Conservation (phyloP, 768 basidiomycete genomes). For the Pleurotus platypus region DNA sequence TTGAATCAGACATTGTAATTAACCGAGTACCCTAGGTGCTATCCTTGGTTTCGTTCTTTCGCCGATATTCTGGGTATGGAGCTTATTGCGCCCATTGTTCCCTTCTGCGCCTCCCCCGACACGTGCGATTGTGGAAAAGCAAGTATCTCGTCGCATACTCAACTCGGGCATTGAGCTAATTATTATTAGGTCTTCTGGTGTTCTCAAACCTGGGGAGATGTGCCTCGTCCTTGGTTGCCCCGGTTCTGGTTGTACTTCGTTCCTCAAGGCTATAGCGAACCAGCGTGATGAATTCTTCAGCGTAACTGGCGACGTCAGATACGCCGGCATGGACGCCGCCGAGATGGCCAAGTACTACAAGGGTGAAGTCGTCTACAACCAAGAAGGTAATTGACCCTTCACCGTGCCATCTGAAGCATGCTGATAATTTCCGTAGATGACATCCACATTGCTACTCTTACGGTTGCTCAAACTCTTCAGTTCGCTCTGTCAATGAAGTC, state of each 20-base stretch:
- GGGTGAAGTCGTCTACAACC: conserved; percentile 79
- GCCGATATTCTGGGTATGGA: conserved; percentile 47
- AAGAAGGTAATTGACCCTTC: conserved; percentile 49
- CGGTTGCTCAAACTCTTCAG: conserved; percentile 71
- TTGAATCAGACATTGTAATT: not conserved
- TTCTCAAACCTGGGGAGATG: conserved; percentile 81
- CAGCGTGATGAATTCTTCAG: conserved; percentile 59
- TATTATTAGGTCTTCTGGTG: conserved; percentile 51
- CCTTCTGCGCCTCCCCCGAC: conserved; percentile 33
- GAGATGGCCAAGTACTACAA: conserved; percentile 77
- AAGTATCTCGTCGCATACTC: conserved; percentile 7
- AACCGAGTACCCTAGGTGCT: conserved; percentile 36
- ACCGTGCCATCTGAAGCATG: too few species aligned
- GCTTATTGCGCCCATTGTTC: conserved; percentile 34
- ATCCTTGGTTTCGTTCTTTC: conserved; percentile 48
- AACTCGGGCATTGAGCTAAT: not conserved
- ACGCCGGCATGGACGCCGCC: conserved; percentile 72
- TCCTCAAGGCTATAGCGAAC: conserved; percentile 82
- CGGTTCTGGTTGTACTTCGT: conserved; percentile 82
- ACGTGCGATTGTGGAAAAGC: conserved; percentile 61
- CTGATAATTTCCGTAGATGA: conserved; percentile 46
- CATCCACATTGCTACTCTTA: conserved; percentile 78
- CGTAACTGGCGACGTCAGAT: conserved; percentile 71
- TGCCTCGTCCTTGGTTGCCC: conserved; percentile 82
- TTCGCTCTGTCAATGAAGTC: conserved; percentile 69